Evolutionary conservation across 2,329 filamentous ascomycete genomes (phyloP).

Genomic region (Phoma sp.): DNA sequence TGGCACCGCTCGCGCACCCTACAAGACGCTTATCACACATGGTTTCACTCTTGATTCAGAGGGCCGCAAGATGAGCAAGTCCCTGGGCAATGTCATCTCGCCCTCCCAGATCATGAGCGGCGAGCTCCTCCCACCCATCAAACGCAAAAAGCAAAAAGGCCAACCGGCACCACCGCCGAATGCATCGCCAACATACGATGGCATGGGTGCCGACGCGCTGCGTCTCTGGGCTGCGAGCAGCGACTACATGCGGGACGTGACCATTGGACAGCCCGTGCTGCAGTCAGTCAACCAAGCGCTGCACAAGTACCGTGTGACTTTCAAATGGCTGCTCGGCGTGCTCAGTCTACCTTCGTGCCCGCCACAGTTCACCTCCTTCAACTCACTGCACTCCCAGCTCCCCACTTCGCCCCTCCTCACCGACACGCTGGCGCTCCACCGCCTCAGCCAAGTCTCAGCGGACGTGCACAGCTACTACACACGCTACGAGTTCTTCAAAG

Average conservation of each 20-base stretch:
- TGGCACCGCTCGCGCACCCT: conserved; percentile 64
- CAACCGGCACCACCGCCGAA: conserved; percentile 42
- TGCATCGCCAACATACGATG: conserved; percentile 62
- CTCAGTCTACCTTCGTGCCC: conserved; percentile 52
- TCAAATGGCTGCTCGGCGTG: conserved; percentile 88
- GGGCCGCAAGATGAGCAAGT: conserved; percentile 99
- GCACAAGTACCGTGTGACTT: conserved; percentile 85
- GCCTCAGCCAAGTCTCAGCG: conserved; percentile 70
- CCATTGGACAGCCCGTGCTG: conserved; percentile 79
- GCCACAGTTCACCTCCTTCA: conserved; percentile 35
- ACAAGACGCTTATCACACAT: conserved; percentile 89
- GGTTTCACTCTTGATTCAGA: conserved; percentile 89
- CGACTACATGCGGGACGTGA: conserved; percentile 88
- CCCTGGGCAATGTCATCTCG: conserved; percentile 83
- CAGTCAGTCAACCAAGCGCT: conserved; percentile 77
- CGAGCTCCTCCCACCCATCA: conserved; percentile 73
- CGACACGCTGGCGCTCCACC: conserved; percentile 74
- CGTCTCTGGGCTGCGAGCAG: conserved; percentile 90
- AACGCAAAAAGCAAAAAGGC: conserved; percentile 65
- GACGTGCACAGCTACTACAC: conserved; percentile 70
- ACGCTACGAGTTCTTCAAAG: conserved; percentile 83
- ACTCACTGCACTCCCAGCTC: conserved; percentile 21
- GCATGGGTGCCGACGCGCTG: conserved; percentile 83
- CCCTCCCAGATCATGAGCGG: conserved; percentile 87
- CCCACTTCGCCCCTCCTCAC: conserved; percentile 25